Conservation (phyloP, 208 protist genomes). For the Trypanosoma cruzi region DNA sequence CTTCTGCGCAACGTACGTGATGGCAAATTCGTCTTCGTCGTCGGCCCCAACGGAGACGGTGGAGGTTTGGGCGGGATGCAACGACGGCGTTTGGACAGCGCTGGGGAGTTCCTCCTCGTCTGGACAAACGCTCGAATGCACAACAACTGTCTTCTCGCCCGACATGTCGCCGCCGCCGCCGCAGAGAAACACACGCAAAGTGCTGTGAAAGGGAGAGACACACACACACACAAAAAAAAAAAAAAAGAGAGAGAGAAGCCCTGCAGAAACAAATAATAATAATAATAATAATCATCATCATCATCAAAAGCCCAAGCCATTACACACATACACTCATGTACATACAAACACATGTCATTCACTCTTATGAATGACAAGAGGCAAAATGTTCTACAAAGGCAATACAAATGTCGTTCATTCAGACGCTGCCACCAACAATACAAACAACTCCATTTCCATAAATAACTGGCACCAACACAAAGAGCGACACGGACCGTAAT, state of each 20-base stretch:
- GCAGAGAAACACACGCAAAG: conserved; percentile 2
- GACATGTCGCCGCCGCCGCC: conserved; percentile 30
- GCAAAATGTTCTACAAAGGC: too few relatives aligned
- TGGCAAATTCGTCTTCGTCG: conserved; percentile 46
- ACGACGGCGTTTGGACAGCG: neutral
- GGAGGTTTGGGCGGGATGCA: neutral
- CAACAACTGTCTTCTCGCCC: conserved; percentile 22
- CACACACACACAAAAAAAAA: conserved; percentile 22
- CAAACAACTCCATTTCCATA: too few relatives aligned
- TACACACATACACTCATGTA: neutral
- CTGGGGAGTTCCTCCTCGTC: conserved; percentile 6
- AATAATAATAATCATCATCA: too few relatives aligned
- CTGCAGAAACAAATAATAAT: too few relatives aligned
- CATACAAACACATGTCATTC: too few relatives aligned
- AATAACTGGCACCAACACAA: too few relatives aligned
- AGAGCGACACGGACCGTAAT: too few relatives aligned
- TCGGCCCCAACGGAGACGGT: conserved; percentile 24
- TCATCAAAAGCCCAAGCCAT: neutral
- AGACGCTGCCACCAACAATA: too few relatives aligned
- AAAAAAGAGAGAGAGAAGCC: neutral
- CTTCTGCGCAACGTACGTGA: conserved; percentile 40
- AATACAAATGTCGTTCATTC: too few relatives aligned
- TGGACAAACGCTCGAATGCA: conserved; percentile 24
- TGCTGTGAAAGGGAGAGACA: too few relatives aligned
- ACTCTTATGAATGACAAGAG: too few relatives aligned